Percentiles rank a stretch among this genome's conserved stretches.
phyloP scores from a whole-genome alignment of 495 filamentous ascomycete species.

The Hyaloscypha bicolor region DNA sequence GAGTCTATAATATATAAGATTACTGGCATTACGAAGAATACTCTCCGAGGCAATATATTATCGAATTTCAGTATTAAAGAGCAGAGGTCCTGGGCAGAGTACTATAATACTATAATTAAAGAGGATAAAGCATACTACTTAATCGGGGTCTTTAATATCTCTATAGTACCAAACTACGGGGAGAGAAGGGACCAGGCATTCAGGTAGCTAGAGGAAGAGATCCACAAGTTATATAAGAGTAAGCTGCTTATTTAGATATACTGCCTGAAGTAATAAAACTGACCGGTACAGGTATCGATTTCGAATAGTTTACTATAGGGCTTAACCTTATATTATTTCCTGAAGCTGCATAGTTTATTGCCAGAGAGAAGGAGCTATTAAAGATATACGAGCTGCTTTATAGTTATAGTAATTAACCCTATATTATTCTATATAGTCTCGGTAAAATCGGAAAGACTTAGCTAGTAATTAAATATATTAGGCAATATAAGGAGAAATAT shows the following conservation, averaged over 20 bases:
- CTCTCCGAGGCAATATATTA: constrained; percentile 30
- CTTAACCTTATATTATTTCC: constrained; percentile 5
- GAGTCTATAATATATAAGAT: constrained; percentile 24
- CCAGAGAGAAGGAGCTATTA: constrained; percentile 9
- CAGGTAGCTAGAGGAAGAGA: too few species aligned
- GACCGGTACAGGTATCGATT: neutral
- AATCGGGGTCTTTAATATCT: constrained; percentile 15
- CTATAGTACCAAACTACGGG: neutral
- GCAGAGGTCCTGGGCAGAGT: constrained; percentile 1
- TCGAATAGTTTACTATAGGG: constrained; percentile 10
- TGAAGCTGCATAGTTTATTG: constrained; percentile 10
- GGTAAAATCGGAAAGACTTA: constrained; percentile 28
- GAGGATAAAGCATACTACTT: constrained; percentile 8
- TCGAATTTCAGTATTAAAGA: constrained; percentile 15
- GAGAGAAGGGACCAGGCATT: neutral
- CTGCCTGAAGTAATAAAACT: too few species aligned
- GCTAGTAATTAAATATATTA: constrained; percentile 13
- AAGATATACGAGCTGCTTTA: constrained; percentile 13
- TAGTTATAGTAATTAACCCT: neutral
- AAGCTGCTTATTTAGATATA: too few species aligned
- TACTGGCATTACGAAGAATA: constrained; percentile 9
- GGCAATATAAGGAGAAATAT: constrained; percentile 12
- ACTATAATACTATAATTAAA: neutral
- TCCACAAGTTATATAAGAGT: too few species aligned
- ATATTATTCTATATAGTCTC: constrained; percentile 14